Base-by-base conservation (phyloP, 257 asterid genomes). In the Handroanthus guayacan region DNA sequence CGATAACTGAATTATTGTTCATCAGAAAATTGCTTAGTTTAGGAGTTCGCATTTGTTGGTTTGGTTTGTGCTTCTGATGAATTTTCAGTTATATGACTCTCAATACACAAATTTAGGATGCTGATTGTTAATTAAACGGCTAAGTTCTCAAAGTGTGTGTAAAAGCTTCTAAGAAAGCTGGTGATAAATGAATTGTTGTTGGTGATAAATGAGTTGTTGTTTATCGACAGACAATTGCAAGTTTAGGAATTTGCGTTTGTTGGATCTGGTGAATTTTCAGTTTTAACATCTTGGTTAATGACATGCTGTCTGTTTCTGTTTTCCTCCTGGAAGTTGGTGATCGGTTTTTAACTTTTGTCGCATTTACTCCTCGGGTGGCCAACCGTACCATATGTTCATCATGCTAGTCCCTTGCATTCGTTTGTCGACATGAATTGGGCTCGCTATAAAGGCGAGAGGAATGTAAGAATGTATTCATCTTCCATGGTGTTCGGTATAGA, bases 241-340 rank as follows among this genome's bases (percentile, higher is more conserved):
- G 25, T 57, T 67, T 7, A 8, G 25, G 17, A 57, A 5, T 72
- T 57, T 60, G 47, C 43, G 37, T 54, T 16, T 44, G 63, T 65
- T 73, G 60, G 57, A 14, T 69, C 16, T 16, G 52, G 62, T 57
- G 62, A 75, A 70, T 37, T 75, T 20, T 41, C 3, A 38, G 60
- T 14, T 25, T 13, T 36, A 67, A 8, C 17, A 9, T 55, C 43
- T 13, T 67, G 20, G 61, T 56, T 44, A 6, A 67, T 55, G 51
- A 43, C 50, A 14, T 55, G 52, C 38, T 31, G 3, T 66, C 18
- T 36, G 31, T 25, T 25, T 44, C 34, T 44, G 66, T 44, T 31
- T 64, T 54, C 67, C 17, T 16, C 38, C 38, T 12, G n/a, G 54
- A 2, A 8, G 45, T 41, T 48, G 48, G 31, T 25, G 31, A 25